Base-by-base conservation (phyloP, 345 rosid species). In the Hibiscus trionum region DNA sequence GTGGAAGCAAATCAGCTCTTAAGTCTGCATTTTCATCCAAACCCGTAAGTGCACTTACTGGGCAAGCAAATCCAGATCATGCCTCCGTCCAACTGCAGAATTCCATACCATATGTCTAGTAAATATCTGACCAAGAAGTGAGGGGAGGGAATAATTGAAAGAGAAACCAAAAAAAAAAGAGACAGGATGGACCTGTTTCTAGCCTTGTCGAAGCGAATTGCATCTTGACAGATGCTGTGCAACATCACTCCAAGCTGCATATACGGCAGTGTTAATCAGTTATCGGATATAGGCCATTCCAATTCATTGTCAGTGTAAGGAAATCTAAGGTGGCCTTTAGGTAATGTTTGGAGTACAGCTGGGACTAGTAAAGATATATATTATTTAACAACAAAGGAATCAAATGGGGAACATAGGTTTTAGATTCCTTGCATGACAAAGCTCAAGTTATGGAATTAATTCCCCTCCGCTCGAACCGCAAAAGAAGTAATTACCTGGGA, bases 221-320 rank as follows among this genome's bases (percentile, higher is more conserved):
- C 98, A 91, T 56, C 81, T 79, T 7, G 80, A 82, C 50, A 91
- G 87, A 72, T 73, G 93, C 69, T 78, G 79, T 59, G 75, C 70
- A 27, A 88, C 91, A 77, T 86, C 97, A 70, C 79, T 83, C 96
- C 96, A 90, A 77, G 83, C 98, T 91, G 89, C 83, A 76, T 15
- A 67, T 2, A 70, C 3, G 42, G 26, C 58, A 63, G 69, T 57
- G 42, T 69, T 74, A 37, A 52, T 56, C 11, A 35, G 70, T 68
- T 17, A 63, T 37, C 53, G 72, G 61, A 31, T 10, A 60, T 33
- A 21, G 37, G 3, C 21, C 69, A 19, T 24, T 26, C 42, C 58
- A 53, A 46, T 37, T 76, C 39, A 75, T 16, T 42, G 61, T 16
- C 27, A 35, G 26, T 15, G 65, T 46, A 2, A 14, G 2, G 16